These are phyloP conservation scores for Epicoccum sorghinum DNA, from an alignment of 2,329 filamentous ascomycete species.

Conservation along the genomic window DNA sequence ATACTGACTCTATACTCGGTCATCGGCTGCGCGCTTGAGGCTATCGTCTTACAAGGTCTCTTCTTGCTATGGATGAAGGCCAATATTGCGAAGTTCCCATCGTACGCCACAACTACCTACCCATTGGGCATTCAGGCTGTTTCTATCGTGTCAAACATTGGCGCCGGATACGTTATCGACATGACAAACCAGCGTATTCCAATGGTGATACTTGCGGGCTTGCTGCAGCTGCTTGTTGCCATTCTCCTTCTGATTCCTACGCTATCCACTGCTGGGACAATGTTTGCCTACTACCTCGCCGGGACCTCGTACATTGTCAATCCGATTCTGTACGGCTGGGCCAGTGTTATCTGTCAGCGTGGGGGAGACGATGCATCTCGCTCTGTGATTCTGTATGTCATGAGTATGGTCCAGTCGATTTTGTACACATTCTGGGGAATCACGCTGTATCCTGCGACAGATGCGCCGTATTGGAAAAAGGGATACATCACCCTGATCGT, in stretches of 20 bases:
- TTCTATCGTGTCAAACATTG: conserved; percentile 58
- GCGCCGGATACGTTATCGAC: conserved; percentile 48
- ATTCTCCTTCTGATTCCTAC: conserved; percentile 43
- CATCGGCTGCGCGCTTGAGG: conserved; percentile 45
- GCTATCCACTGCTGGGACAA: conserved; percentile 40
- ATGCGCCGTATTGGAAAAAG: conserved; percentile 53
- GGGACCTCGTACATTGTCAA: conserved; percentile 52
- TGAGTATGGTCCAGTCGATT: conserved; percentile 50
- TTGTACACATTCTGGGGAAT: conserved; percentile 57
- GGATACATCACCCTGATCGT: conserved; percentile 47
- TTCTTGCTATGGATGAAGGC: conserved; percentile 37
- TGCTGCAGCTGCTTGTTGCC: conserved; percentile 43
- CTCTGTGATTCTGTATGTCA: conserved; percentile 49
- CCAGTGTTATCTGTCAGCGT: conserved; percentile 47
- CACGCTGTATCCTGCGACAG: conserved; percentile 49
- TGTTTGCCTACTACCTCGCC: conserved; percentile 49
- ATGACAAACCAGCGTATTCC: conserved; percentile 44
- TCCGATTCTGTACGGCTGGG: conserved; percentile 50
- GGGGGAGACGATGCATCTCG: conserved; percentile 51
- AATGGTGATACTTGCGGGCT: conserved; percentile 43
- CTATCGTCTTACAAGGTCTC: conserved; percentile 36
- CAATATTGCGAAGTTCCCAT: conserved; percentile 31
- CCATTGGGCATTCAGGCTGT: conserved; percentile 63
- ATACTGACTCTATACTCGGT: conserved; percentile 50
- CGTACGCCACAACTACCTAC: conserved; percentile 62